phyloP scores from a whole-genome alignment of 202 grass and related monocot genomes.

The Elaeis oleifera region DNA sequence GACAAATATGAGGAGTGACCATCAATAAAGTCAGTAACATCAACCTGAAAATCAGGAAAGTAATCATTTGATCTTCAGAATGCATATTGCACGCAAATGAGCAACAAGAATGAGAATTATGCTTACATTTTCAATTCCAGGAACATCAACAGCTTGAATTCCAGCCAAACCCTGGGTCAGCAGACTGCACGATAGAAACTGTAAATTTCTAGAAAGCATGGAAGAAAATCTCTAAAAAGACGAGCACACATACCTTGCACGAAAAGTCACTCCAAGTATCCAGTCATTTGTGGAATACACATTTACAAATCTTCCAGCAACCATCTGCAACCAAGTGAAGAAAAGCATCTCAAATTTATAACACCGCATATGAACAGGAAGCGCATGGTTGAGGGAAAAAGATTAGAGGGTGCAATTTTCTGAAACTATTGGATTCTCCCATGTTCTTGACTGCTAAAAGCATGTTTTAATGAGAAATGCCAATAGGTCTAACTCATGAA shows the following conservation, averaged over 20 bases:
- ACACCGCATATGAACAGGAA: background rate
- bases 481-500: no score
- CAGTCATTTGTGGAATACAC: slow-evolving; percentile 90
- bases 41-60: slow-evolving; percentile 35
- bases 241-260: slow-evolving; percentile 53
- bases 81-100: background rate
- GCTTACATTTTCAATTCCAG: slow-evolving; percentile 82
- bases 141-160: slow-evolving; percentile 79
- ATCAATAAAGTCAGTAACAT: slow-evolving; percentile 64
- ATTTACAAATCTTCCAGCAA: slow-evolving; percentile 87
- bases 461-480: no score
- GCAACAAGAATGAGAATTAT: background rate
- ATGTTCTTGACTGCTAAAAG: no score
- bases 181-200: slow-evolving; percentile 38
- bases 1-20: slow-evolving; percentile 78
- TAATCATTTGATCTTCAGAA: background rate
- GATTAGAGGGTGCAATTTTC: no score
- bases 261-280: slow-evolving; percentile 96
- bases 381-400: no score
- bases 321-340: slow-evolving; percentile 41
- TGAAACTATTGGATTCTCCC: no score
- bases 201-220: background rate
- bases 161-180: slow-evolving; percentile 91
- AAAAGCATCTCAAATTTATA: slow-evolving; percentile 1
- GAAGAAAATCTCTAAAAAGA: background rate